Conservation (phyloP, 257 asterid species). For the Schizonepeta tenuifolia region DNA sequence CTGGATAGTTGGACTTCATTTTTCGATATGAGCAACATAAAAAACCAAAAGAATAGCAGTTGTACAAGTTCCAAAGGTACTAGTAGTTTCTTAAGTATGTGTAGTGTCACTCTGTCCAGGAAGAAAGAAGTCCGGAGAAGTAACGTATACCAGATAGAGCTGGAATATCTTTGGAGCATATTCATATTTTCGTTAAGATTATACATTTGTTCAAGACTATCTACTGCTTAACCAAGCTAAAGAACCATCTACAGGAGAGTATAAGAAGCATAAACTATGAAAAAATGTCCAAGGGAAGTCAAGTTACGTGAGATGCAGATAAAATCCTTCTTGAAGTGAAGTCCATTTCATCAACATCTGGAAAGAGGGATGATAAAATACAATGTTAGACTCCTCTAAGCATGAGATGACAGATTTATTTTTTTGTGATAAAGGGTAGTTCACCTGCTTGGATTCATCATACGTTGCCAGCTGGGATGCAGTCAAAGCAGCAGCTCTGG, state of each 20-base stretch:
- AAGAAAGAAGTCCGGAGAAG: conserved; percentile 16
- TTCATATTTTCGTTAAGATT: conserved; percentile 15
- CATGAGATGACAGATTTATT: conserved; percentile 3
- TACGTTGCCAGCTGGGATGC: conserved; percentile 91
- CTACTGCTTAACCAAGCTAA: conserved; percentile 9
- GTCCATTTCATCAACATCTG: conserved; percentile 79
- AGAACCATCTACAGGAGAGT: conserved; percentile 13
- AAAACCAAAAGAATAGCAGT: neutral
- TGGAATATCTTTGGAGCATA: neutral
- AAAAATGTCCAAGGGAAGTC: conserved; percentile 24
- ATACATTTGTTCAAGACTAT: conserved; percentile 2
- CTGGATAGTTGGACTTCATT: neutral
- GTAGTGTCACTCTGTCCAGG: conserved; percentile 1
- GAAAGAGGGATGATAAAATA: conserved; percentile 15
- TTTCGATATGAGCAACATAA: neutral
- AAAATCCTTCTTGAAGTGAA: conserved; percentile 88
- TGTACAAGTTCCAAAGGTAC: neutral
- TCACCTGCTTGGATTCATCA: conserved; percentile 90
- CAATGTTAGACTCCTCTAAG: conserved; percentile 16
- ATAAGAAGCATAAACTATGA: conserved; percentile 8
- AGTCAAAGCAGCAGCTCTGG: conserved; percentile 89
- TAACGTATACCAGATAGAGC: neutral
- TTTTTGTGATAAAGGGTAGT: conserved; percentile 25
- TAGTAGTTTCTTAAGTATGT: neutral
- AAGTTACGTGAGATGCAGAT: conserved; percentile 79